Conservation (phyloP, 345 rosid species). For the Hibiscus mutabilis region DNA sequence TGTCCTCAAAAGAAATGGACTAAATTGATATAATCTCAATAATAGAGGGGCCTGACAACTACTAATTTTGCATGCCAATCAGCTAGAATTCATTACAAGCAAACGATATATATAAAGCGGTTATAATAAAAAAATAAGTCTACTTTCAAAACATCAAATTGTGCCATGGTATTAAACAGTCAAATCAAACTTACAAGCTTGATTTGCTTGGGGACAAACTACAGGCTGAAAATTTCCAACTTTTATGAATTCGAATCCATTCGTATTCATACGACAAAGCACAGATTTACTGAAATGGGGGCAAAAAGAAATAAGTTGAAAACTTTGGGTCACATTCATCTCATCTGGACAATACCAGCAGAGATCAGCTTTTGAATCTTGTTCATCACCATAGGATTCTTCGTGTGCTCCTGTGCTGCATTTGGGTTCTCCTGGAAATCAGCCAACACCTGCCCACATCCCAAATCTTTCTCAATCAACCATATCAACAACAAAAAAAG, state of each 20-base stretch:
- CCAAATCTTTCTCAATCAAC: background rate
- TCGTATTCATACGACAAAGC: background rate
- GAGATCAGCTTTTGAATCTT: constrained; percentile 87
- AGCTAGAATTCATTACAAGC: background rate
- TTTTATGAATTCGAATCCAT: background rate
- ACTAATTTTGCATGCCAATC: background rate
- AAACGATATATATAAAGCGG: too few species aligned
- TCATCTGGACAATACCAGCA: constrained; percentile 88
- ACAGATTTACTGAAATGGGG: background rate
- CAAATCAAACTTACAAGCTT: too few species aligned
- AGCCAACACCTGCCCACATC: constrained; percentile 54
- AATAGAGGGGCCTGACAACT: too few species aligned
- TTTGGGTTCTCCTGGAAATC: constrained; percentile 96
- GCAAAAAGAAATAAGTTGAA: background rate
- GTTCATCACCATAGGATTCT: constrained; percentile 90
- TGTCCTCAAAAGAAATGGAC: too few species aligned
- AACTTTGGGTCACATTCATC: constrained; percentile 17
- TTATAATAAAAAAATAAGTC: too few species aligned
- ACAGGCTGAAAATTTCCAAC: background rate
- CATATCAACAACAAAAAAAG: background rate
- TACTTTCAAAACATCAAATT: too few species aligned
- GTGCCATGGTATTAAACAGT: too few species aligned
- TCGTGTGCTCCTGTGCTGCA: constrained; percentile 84
- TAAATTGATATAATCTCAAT: too few species aligned
- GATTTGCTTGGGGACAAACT: too few species aligned